Evolutionary conservation across 1,284 basidiomycete species (phyloP).

Genomic region (Kalmanozyma brasiliensis): DNA sequence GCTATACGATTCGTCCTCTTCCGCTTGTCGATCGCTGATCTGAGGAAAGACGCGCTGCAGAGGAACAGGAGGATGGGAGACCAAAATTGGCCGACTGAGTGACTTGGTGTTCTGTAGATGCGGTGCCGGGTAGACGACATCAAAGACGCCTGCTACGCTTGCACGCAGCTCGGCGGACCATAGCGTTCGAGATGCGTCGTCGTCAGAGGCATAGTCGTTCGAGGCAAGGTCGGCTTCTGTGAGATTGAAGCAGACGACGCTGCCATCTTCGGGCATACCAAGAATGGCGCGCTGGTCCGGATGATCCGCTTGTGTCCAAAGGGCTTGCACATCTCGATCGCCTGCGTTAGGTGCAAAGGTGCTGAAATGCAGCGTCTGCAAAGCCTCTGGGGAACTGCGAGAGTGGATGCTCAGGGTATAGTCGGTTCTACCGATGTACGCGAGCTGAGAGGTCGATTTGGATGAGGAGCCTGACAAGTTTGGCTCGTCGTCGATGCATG

Average conservation of each 20-base stretch:
- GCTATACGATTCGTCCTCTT: neutral
- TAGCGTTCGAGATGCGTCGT: conserved; percentile 23
- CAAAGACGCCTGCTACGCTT: conserved; percentile 57
- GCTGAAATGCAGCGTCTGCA: conserved; percentile 63
- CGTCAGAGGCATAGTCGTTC: neutral
- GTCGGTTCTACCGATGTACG: conserved; percentile 62
- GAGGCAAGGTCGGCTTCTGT: conserved; percentile 19
- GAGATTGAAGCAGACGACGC: conserved; percentile 63
- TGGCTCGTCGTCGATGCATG: conserved; percentile 49
- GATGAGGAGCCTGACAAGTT: conserved; percentile 36
- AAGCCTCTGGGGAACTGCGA: conserved; percentile 51
- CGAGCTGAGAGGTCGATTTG: conserved; percentile 38
- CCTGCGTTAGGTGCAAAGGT: conserved; percentile 64
- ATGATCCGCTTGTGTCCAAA: conserved; percentile 55
- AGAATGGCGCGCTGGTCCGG: conserved; percentile 56
- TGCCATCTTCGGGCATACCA: conserved; percentile 61
- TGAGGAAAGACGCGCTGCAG: conserved; percentile 49
- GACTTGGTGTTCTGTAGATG: conserved; percentile 50
- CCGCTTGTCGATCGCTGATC: conserved; percentile 29
- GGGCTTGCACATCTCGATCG: conserved; percentile 57
- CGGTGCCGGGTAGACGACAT: conserved; percentile 54
- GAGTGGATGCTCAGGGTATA: conserved; percentile 66
- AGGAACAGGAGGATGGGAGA: conserved; percentile 49
- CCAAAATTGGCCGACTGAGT: conserved; percentile 49
- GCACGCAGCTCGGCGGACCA: conserved; percentile 52